These are phyloP conservation scores for Chloranthus sessilifolius DNA, from an alignment of 164 flowering plant genomes.

Conservation along the genomic window DNA sequence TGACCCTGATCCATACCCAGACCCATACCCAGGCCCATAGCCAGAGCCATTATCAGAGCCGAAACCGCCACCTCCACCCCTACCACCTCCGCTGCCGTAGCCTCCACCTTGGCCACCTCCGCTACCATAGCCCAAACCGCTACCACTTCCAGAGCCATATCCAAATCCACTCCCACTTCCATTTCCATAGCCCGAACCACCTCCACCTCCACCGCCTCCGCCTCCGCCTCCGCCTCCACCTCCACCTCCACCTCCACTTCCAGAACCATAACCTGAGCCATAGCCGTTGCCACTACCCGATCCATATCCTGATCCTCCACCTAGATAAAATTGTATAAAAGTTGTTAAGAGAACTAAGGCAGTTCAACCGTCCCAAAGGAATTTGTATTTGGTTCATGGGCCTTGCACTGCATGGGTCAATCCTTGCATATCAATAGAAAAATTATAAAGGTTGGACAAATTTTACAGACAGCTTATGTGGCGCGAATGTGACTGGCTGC, in stretches of 20 bases:
- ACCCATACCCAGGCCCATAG: constrained; percentile 1
- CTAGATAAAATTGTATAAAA: too few species aligned
- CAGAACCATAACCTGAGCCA: constrained; percentile 21
- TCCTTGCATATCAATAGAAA: too few species aligned
- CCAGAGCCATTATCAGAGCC: constrained; percentile 3
- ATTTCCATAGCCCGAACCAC: constrained; percentile 4
- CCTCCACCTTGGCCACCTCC: constrained; percentile 12
- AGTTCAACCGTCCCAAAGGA: too few species aligned
- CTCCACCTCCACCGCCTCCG: constrained; percentile 14
- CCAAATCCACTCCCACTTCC: constrained; percentile 19
- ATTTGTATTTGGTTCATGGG: too few species aligned
- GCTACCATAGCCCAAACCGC: too few species aligned
- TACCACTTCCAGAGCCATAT: constrained; percentile 15
- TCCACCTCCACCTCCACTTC: constrained; percentile 16
- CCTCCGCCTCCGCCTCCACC: constrained; percentile 12
- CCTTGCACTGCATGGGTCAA: too few species aligned
- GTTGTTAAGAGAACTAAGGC: too few species aligned
- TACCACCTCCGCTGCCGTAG: not conserved
- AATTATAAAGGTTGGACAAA: too few species aligned
- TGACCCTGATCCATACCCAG: not conserved
- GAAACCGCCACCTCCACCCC: not conserved
- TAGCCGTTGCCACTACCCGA: constrained; percentile 2
- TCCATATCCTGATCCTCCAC: constrained; percentile 12
- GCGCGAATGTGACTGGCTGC: too few species aligned
- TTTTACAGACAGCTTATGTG: too few species aligned